phyloP scores from a whole-genome alignment of 495 filamentous ascomycete species.

The Achaetomiella virescens region DNA sequence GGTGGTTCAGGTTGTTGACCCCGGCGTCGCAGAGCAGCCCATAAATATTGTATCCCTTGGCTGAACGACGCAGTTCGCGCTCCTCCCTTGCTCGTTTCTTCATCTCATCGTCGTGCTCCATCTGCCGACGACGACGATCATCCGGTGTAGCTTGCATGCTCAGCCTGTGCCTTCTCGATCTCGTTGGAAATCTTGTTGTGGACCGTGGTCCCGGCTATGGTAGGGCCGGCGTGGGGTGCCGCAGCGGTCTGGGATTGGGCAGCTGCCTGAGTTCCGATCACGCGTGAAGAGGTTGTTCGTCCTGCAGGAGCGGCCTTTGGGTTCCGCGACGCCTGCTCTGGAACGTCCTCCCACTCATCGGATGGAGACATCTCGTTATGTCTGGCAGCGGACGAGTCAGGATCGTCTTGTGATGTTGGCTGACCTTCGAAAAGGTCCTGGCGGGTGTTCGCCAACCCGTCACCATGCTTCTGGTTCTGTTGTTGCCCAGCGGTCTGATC shows the following conservation, averaged over 20 bases:
- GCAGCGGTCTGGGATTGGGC: conserved; percentile 8
- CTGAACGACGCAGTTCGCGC: not conserved
- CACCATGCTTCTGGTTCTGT: no score
- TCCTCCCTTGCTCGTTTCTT: not conserved
- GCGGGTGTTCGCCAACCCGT: no score
- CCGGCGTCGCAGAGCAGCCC: not conserved
- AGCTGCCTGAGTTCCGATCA: conserved; percentile 30
- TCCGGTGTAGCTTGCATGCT: conserved; percentile 1
- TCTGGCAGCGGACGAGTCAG: no score
- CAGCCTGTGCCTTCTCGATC: conserved; percentile 13
- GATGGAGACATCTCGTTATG: no score
- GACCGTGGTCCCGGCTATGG: not conserved
- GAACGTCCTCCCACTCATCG: no score
- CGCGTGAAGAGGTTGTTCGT: conserved; percentile 21
- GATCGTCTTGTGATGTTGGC: no score
- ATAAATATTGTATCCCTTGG: not conserved
- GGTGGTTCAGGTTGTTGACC: conserved; percentile 8
- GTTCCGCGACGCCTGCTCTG: no score
- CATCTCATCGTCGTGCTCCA: not conserved
- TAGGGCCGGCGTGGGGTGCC: no score
- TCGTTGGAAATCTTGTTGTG: conserved; percentile 3
- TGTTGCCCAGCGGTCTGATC: no score
- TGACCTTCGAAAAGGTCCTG: no score
- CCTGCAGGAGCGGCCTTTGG: no score
- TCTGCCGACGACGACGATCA: not conserved